Conservation (phyloP, 2,329 filamentous ascomycete genomes). For the Coniochaeta prunicola region DNA sequence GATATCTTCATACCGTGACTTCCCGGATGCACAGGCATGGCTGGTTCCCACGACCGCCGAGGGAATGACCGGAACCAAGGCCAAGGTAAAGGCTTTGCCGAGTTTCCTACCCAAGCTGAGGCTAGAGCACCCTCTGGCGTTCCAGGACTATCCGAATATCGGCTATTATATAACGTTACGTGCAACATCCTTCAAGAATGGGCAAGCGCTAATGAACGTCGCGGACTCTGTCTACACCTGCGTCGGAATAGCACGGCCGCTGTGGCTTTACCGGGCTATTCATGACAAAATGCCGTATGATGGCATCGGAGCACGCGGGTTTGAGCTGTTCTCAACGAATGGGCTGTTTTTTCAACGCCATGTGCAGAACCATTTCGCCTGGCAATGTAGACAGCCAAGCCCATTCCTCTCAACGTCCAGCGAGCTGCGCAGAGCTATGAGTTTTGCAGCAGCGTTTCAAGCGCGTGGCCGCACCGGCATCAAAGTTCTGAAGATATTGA, state of each 20-base stretch:
- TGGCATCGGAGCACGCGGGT: background rate
- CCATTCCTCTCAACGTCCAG: background rate
- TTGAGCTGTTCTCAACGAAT: background rate
- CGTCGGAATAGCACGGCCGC: background rate
- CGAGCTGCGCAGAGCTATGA: background rate
- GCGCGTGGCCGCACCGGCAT: background rate
- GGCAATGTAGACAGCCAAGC: background rate
- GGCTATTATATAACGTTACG: background rate
- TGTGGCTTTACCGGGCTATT: background rate
- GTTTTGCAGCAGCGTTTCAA: background rate
- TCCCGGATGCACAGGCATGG: background rate
- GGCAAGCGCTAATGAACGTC: background rate
- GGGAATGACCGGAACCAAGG: background rate
- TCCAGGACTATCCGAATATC: background rate
- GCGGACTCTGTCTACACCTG: background rate
- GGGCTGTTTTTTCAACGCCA: background rate
- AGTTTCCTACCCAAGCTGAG: background rate
- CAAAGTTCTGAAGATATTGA: background rate
- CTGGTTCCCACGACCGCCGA: background rate
- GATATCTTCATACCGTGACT: background rate
- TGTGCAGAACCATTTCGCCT: background rate
- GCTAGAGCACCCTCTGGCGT: background rate
- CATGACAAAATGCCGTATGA: background rate
- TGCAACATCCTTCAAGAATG: background rate
- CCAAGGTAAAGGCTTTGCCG: background rate